Conservation (phyloP, 352 stramenopile species). For the Aphanomyces euteiches region DNA sequence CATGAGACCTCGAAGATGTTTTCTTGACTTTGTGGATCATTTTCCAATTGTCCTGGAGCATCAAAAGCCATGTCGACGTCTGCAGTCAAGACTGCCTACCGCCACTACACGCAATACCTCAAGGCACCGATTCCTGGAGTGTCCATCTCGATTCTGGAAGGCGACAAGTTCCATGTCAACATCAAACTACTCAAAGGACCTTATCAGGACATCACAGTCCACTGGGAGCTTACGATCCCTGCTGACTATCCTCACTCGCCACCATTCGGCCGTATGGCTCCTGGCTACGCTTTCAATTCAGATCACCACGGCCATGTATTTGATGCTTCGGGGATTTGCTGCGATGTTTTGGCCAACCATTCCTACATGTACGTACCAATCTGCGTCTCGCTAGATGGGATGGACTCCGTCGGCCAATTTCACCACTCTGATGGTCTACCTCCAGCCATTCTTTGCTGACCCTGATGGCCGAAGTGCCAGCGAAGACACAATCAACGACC, state of each 20-base stretch:
- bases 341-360: constrained; percentile 4
- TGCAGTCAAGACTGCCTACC: constrained; percentile 13
- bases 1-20: too few species aligned
- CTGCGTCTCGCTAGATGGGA: background rate
- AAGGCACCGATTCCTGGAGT: constrained; percentile 12
- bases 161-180: constrained; percentile 21
- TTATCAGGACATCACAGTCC: constrained; percentile 1
- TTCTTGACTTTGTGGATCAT: too few species aligned
- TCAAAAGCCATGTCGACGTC: background rate
- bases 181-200: background rate
- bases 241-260: constrained; percentile 12
- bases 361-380: constrained; percentile 18
- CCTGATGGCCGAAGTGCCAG: background rate
- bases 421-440: constrained; percentile 24
- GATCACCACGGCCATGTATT: constrained; percentile 14
- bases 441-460: constrained; percentile 24
- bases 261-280: constrained; percentile 3
- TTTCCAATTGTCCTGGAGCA: too few species aligned
- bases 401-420: constrained; percentile 19
- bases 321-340: constrained; percentile 2
- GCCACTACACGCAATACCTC: constrained; percentile 19
- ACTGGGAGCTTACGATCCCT: constrained; percentile 24
- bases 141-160: constrained; percentile 10
- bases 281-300: background rate
- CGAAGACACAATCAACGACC: background rate